Base-by-base conservation (phyloP, 305 asterid species). In the Fraxinus angustifolia region DNA sequence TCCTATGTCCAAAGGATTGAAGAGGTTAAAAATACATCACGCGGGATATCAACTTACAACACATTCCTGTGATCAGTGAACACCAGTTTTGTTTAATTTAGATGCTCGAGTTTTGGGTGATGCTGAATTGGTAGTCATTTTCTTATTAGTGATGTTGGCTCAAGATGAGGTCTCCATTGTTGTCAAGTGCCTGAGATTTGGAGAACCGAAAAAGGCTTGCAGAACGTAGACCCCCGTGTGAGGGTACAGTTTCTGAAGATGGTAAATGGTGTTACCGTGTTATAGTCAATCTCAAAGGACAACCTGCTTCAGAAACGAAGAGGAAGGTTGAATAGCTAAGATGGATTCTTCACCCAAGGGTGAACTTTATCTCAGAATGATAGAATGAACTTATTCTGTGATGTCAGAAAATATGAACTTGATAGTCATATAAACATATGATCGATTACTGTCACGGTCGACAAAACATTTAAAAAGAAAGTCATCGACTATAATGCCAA, bases 201-300 rank as follows among this genome's bases (percentile, higher is more conserved):
- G 98, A 84, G 98, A 96, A 94, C 73, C 73, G 98, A 56, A 96
- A 96, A 83, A 90, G 83, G 62, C 94, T 95, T 40, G 99, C 99
- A 30, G 97, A 95, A 33, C 89, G 96, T 62, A 91, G 99, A 23
- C 71, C 99, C 99, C 82, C 97, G 98, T 73, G 79, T 92, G 76
- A 88, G 89, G 84, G 99, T 98, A 77, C 99, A 94, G 80, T 95
- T 95, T 84, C 94, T 94, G 26, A 80, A 90, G 97, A 95, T 91
- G 88, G 88, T 87, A 1, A 92, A 92, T 23, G 99, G 26, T 23
- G 26, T 23, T 23, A 23, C 26, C 26, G 98, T 34, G 75, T 91
- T 70, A 70, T 34, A 34, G 1, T 34, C 36, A 97, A 94, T 89
- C 97, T 92, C 26, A 93, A 91, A 65, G 98, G 97, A 48, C 93